Conservation (phyloP, 225 moss, liverwort and hornwort species). For the Polytrichum formosum region DNA sequence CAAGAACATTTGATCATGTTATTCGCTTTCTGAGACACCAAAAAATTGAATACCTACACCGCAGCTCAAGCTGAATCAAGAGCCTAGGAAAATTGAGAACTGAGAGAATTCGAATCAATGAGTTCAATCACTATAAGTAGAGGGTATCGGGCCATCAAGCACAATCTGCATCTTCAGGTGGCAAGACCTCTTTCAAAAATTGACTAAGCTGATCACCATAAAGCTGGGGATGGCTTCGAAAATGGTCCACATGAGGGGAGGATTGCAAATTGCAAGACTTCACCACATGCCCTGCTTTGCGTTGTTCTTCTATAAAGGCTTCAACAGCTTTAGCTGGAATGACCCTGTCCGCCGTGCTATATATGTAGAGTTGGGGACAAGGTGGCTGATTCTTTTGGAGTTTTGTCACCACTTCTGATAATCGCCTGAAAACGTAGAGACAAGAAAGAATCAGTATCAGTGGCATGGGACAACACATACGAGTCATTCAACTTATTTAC, state of each 20-base stretch:
- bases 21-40: too few relatives aligned
- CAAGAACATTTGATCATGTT: too few relatives aligned
- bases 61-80: too few relatives aligned
- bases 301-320: conserved; percentile 85
- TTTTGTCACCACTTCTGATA: conserved; percentile 70
- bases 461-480: too few relatives aligned
- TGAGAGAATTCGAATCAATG: too few relatives aligned
- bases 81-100: too few relatives aligned
- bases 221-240: conserved; percentile 85
- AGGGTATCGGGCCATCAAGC: too few relatives aligned
- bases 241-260: conserved; percentile 97
- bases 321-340: conserved; percentile 84
- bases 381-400: conserved; percentile 82
- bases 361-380: conserved; percentile 94
- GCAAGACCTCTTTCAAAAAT: conserved; percentile 75
- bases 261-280: conserved; percentile 83
- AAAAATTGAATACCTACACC: too few relatives aligned
- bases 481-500: too few relatives aligned
- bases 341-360: conserved; percentile 93
- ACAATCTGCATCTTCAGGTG: conserved; percentile 13
- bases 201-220: conserved; percentile 78
- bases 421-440: conserved; percentile 37
- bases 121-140: too few relatives aligned
- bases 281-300: conserved; percentile 72
- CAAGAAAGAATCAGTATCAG: background rate